Conservation (phyloP, 75 land plant genomes). For the Gnetum montanum region DNA sequence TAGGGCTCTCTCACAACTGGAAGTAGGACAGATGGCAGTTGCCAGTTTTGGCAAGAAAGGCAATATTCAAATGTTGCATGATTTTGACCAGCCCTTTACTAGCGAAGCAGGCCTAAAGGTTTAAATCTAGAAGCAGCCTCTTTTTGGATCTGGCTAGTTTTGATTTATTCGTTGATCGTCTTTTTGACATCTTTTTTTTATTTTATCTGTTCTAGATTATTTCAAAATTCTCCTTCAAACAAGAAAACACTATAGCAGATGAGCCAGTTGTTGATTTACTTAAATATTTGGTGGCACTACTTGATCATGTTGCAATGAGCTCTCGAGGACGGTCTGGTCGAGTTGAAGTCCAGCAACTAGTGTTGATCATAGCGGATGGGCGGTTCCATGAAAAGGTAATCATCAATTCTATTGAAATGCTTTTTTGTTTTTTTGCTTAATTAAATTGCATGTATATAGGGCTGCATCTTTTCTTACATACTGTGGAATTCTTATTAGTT, state of each 20-base stretch:
- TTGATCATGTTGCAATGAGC: constrained; percentile 53
- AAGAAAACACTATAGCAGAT: constrained; percentile 86
- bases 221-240: constrained; percentile 78
- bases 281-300: constrained; percentile 57
- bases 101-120: constrained; percentile 78
- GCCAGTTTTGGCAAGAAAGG: constrained; percentile 94
- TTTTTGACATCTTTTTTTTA: too few species aligned
- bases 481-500: too few species aligned
- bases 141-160: background rate
- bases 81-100: constrained; percentile 79
- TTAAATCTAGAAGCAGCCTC: background rate
- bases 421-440: too few species aligned
- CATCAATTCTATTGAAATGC: background rate
- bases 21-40: constrained; percentile 91
- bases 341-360: constrained; percentile 76
- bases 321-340: constrained; percentile 71
- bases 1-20: constrained; percentile 91
- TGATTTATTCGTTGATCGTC: background rate
- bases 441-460: too few species aligned
- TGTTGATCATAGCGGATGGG: constrained; percentile 91
- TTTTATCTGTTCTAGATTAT: constrained; percentile 63
- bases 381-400: constrained; percentile 88
- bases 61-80: constrained; percentile 81
- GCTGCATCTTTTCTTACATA: too few species aligned
- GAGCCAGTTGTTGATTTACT: constrained; percentile 88